Evolutionary conservation across 2,329 filamentous ascomycete genomes (phyloP).

Genomic region (Epichloe gansuensis): DNA sequence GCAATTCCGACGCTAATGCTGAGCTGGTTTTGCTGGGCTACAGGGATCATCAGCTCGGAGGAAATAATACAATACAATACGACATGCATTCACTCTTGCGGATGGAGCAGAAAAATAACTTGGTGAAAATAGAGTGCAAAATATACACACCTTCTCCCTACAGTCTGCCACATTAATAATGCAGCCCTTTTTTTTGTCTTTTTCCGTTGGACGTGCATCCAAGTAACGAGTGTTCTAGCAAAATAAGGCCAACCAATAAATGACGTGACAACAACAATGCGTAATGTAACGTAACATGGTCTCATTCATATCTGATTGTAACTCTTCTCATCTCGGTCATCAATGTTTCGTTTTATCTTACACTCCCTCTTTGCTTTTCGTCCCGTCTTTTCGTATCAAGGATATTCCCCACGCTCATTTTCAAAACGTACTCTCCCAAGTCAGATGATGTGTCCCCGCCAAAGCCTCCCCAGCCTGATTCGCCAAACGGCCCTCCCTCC

Average conservation of each 20-base stretch:
- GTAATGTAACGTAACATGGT: not conserved
- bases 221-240: too few relatives aligned
- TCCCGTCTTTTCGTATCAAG: not conserved
- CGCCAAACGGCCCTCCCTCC: slow-evolving; percentile 28
- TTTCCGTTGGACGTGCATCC: too few relatives aligned
- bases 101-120: not conserved
- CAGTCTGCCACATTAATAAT: not conserved
- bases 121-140: not conserved
- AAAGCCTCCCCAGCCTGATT: slow-evolving; percentile 22
- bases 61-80: not conserved
- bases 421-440: not conserved
- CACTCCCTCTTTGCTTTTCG: not conserved
- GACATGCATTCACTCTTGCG: not conserved
- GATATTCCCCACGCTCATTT: too few relatives aligned
- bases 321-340: not conserved
- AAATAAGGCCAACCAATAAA: not conserved
- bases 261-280: too few relatives aligned
- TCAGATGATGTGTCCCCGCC: slow-evolving; percentile 22
- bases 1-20: too few relatives aligned
- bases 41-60: too few relatives aligned
- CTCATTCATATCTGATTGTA: not conserved
- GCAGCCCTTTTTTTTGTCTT: too few relatives aligned
- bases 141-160: not conserved
- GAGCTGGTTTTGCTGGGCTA: not conserved
- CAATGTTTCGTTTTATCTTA: not conserved